Evolutionary conservation across 257 asterid genomes (phyloP), one percentile per base, ranked within the genome.

Genomic region (Eustoma russellianum): DNA sequence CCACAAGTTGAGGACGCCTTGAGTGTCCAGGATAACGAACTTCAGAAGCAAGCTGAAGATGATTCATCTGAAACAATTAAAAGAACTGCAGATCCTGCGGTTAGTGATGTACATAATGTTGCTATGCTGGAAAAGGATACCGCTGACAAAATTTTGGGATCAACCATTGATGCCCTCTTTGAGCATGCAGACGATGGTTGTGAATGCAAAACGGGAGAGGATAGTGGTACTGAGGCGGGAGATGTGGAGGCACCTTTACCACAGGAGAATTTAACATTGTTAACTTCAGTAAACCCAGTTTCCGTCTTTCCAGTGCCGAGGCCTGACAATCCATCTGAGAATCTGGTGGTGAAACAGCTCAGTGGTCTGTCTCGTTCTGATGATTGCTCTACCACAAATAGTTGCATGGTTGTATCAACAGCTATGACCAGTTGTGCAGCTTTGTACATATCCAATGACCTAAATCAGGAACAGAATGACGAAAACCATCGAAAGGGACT

Each of bases 381-480:
- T 52, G 41, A 28, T 6, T 16, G 28, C 28, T 43, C 15, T 19
- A 38, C 50, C 18, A 41, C 61, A 38, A 24, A 44, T 10, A 8
- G 7, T 34, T 50, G 45, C 19, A 11, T 56, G 10, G 33, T 19
- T 7, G 68, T 38, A 40, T 35, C 51, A 19, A 14, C 56, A 5
- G 34, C 16, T 35, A 28, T 9, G 13, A 17, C 16, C 13, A n/a
- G 14, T 15, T n/a, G 43, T 40, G 46, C 34, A 41, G 33, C 58
- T 10, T 17, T 56, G 11, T 41, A 46, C 44, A 46, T 48, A 12
- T 18, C 55, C 13, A 48, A 66, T 46, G 47, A 56, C 60, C 9
- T 73, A 35, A 16, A 40, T 58, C 60, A 68, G 57, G 72, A 62
- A 19, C 19, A 13, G 11, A 61, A 54, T 19, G 16, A 24, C n/a